These are phyloP conservation scores for Rugonectria rugulosa DNA, from an alignment of 2,329 filamentous ascomycete species.

Conservation along the genomic window DNA sequence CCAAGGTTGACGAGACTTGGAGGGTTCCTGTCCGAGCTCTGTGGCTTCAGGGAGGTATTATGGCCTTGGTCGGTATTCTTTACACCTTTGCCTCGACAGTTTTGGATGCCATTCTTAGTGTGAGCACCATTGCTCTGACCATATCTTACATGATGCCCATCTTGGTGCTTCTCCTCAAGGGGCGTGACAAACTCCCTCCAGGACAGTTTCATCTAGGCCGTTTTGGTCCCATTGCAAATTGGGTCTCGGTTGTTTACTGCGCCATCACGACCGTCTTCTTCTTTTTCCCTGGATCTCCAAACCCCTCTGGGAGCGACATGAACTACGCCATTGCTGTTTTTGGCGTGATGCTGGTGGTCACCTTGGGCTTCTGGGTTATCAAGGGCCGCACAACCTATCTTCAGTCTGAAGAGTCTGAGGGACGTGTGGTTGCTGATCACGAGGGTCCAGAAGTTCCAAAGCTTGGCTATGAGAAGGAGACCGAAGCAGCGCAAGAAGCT, in stretches of 20 bases:
- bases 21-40: slow-evolving; percentile 60
- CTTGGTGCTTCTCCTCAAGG: slow-evolving; percentile 53
- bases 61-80: slow-evolving; percentile 56
- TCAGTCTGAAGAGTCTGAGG: slow-evolving; percentile 38
- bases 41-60: slow-evolving; percentile 56
- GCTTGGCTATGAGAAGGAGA: slow-evolving; percentile 17
- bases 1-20: slow-evolving; percentile 54
- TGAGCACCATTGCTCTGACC: slow-evolving; percentile 64
- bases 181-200: slow-evolving; percentile 59
- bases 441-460: slow-evolving; percentile 25
- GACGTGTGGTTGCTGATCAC: slow-evolving; percentile 32
- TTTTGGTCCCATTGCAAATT: slow-evolving; percentile 54
- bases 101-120: slow-evolving; percentile 59
- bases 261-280: slow-evolving; percentile 61
- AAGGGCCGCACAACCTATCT: slow-evolving; percentile 51
- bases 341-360: slow-evolving; percentile 60
- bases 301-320: slow-evolving; percentile 58
- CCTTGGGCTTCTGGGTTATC: slow-evolving; percentile 58
- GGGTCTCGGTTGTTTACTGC: slow-evolving; percentile 60
- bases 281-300: slow-evolving; percentile 58
- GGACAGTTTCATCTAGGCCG: slow-evolving; percentile 55
- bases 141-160: slow-evolving; percentile 61
- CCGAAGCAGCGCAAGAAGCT: neutral
- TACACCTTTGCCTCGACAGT: slow-evolving; percentile 63
- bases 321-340: slow-evolving; percentile 66